phyloP scores from a whole-genome alignment of 2,329 filamentous ascomycete genomes.

The Pseudonectria buxi region DNA sequence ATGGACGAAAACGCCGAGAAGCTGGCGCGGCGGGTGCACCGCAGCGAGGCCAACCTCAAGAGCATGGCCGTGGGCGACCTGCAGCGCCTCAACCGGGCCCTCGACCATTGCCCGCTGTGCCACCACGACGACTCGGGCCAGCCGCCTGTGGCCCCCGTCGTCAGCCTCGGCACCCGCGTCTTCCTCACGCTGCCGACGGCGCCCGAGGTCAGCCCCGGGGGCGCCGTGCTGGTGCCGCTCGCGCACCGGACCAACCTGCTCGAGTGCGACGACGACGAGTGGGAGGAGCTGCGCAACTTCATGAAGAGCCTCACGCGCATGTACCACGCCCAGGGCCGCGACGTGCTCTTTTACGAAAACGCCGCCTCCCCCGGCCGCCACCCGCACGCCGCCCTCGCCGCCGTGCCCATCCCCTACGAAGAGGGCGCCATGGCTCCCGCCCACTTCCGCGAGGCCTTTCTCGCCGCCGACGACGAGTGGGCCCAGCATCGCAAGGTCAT shows the following conservation, averaged over 20 bases:
- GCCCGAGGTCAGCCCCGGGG: constrained; percentile 76
- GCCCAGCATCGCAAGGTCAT: constrained; percentile 92
- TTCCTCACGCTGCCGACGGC: constrained; percentile 86
- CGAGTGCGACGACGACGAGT: constrained; percentile 98
- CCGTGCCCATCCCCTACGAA: constrained; percentile 80
- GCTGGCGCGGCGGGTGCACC: constrained; percentile 79
- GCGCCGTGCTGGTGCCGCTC: constrained; percentile 82
- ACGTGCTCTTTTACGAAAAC: constrained; percentile 97
- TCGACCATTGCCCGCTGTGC: constrained; percentile 85
- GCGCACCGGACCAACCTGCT: constrained; percentile 82
- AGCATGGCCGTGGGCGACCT: constrained; percentile 83
- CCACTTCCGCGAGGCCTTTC: constrained; percentile 92
- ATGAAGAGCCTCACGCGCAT: constrained; percentile 94
- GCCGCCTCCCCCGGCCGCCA: constrained; percentile 73
- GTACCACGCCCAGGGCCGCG: constrained; percentile 88
- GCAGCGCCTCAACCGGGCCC: constrained; percentile 77
- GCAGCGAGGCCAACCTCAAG: constrained; percentile 80
- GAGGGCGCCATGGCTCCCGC: constrained; percentile 88
- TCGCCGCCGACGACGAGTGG: constrained; percentile 87
- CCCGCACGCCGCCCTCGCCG: constrained; percentile 78
- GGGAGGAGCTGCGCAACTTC: constrained; percentile 98
- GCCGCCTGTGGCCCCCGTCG: constrained; percentile 74
- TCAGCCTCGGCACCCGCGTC: constrained; percentile 78
- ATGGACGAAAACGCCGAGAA: constrained; percentile 94
- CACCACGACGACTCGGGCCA: constrained; percentile 74